Base-by-base conservation (phyloP, 2,329 filamentous ascomycete species). In the Ophiostoma sp. region DNA sequence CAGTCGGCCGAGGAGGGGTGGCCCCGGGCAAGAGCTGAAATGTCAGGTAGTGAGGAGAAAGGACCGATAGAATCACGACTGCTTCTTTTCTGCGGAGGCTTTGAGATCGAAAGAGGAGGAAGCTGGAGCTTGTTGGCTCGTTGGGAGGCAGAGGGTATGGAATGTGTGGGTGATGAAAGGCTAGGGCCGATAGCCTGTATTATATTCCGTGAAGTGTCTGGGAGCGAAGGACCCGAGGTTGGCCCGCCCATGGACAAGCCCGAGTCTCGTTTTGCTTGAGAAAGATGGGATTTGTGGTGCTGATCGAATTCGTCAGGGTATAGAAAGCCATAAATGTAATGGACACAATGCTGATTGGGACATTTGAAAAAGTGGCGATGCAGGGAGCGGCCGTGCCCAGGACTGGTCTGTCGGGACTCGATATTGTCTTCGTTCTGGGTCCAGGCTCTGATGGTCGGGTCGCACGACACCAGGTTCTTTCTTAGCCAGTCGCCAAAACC, bases 311-410 rank as follows among this genome's bases (percentile, higher is more conserved):
- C 84, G 66, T 82, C 77, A 49, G 77, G 77, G 68, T 79, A 81
- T 47, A 78, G 73, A 73, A 86, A 86, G 42, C 85, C 85, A 71
- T 87, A 87, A 49, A 87, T 81, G 75, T 85, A 87, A 74, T 84
- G 81, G 69, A 84, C 76, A 72, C 85, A 87, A 68, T 78, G 78
- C 66, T 85, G 81, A 70, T 86, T 78, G 76, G 78, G 81, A 75
- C 85, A 87, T 74, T 84, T 86, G 75, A 82, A 76, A 55, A 49
- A 65, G 6, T 42, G 63, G 11, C 40, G 58, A 45, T 18, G 40
- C 3, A 9, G 42, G 1, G 27, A 45, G n/a, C 44, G 52, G 40
- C 52, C 36, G 3, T 41, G 65, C 38, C 14, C 55, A 18, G 78
- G 76, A 47, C 73, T 75, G 65, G 77, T 76, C 40, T 63, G 60